These are phyloP conservation scores for Aleurites moluccanus DNA, from an alignment of 441 rosid genomes.

Conservation along the genomic window DNA sequence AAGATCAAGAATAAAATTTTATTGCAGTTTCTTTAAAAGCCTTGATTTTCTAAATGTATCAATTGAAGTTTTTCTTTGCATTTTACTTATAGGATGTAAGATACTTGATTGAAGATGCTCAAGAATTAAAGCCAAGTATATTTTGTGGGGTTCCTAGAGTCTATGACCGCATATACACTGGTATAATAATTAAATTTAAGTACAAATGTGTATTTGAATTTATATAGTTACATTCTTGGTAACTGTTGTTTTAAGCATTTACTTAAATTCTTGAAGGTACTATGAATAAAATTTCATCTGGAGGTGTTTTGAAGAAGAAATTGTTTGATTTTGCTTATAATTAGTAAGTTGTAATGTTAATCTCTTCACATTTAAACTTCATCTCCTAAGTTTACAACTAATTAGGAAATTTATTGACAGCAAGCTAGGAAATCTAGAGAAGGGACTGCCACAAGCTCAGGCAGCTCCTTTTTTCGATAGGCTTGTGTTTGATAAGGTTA, in stretches of 20 bases:
- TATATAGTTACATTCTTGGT: not conserved
- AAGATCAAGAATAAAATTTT: slow-evolving; percentile 22
- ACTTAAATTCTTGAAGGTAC: slow-evolving; percentile 54
- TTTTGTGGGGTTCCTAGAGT: slow-evolving; percentile 91
- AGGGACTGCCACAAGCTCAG: slow-evolving; percentile 69
- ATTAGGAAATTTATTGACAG: slow-evolving; percentile 40
- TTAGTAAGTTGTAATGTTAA: slow-evolving; percentile 51
- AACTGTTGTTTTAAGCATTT: slow-evolving; percentile 5
- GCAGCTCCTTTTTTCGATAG: slow-evolving; percentile 82
- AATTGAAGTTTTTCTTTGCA: not conserved
- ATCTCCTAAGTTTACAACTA: slow-evolving; percentile 11
- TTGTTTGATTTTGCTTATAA: slow-evolving; percentile 68
- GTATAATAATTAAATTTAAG: slow-evolving; percentile 31
- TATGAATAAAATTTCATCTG: slow-evolving; percentile 57
- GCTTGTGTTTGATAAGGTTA: slow-evolving; percentile 76
- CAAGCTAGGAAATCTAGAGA: slow-evolving; percentile 67
- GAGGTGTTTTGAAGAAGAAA: slow-evolving; percentile 62
- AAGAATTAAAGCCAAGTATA: slow-evolving; percentile 77
- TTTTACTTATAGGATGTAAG: slow-evolving; percentile 57
- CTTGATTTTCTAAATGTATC: not conserved
- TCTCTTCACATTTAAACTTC: slow-evolving; percentile 5
- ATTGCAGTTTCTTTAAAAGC: not conserved
- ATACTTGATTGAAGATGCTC: slow-evolving; percentile 72
- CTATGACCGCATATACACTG: slow-evolving; percentile 74
- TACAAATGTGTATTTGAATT: not conserved